Base-by-base conservation (phyloP, 129 eudicot species). In the Pseudognaphalium luteoalbum region DNA sequence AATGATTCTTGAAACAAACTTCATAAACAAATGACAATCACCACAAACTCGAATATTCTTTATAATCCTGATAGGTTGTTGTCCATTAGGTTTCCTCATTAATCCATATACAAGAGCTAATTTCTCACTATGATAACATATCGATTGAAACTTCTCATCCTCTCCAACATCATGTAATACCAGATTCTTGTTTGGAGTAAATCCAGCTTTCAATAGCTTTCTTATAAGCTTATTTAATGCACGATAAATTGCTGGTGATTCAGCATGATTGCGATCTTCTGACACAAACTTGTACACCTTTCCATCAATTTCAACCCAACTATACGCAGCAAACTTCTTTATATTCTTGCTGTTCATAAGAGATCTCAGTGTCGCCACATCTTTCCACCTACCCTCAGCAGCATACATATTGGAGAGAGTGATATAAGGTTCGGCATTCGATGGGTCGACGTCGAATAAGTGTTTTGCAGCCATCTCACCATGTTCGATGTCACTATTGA, bases 361-460 rank as follows among this genome's bases (percentile, higher is more conserved):
- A 74, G 74, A 66, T 68, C 92, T 71, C 62, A 87, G 78, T 4
- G 76, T 9, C 52, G 85, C 85, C 41, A 82, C 87, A 56, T 77
- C 87, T 37, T 87, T 74, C 92, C 92, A 87, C 72, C 75, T 87
- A 29, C 83, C 86, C 41, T 25, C 50, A 21, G 75, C 67, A 50
- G 87, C 92, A 75, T 87, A 87, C 79, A 82, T 58, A 60, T 87
- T 87, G 69, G 92, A 87, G 17, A 87, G 87, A 41, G 83, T 80
- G 22, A 87, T 75, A 74, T 87, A 87, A 41, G 85, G 86, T 78
- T 83, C 89, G 20, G 89, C 88, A 75, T 82, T 87, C 5, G 29
- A 41, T 12, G 89, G 85, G 34, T 87, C 89, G 59, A 85, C 75
- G 30, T 79, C 83, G 69, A 83, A 37, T 1, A 87, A 79, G 11